Evolutionary conservation across 495 filamentous ascomycete species (phyloP).

Genomic region (Penicillium canariense): DNA sequence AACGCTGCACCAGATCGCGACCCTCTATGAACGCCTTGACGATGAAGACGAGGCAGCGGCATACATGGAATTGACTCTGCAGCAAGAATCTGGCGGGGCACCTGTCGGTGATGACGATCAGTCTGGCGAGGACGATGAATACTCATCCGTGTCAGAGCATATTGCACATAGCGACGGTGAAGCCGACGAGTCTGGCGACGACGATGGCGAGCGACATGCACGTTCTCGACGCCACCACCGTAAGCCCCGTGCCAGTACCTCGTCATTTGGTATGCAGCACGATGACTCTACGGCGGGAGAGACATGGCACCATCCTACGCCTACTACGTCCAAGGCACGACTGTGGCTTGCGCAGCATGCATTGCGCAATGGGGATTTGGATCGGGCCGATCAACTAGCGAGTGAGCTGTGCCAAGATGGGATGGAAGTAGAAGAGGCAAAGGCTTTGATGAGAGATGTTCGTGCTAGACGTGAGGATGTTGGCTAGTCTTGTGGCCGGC

Average conservation of each 20-base stretch:
- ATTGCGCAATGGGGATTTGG: conserved; percentile 69
- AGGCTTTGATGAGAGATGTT: conserved; percentile 88
- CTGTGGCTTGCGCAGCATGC: conserved; percentile 91
- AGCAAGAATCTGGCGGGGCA: conserved; percentile 70
- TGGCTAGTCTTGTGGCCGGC: conserved; percentile 8
- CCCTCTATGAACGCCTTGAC: conserved; percentile 77
- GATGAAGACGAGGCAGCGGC: conserved; percentile 75
- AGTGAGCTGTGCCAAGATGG: conserved; percentile 94
- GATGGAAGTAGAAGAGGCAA: conserved; percentile 95
- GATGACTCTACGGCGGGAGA: conserved; percentile 47
- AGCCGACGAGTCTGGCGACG: conserved; percentile 44
- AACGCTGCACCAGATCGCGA: conserved; percentile 83
- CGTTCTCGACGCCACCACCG: conserved; percentile 21
- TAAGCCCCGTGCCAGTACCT: conserved; percentile 20
- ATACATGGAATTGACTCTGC: conserved; percentile 93
- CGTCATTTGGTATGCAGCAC: conserved; percentile 47
- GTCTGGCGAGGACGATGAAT: conserved; percentile 33
- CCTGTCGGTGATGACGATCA: conserved; percentile 29
- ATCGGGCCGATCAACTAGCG: conserved; percentile 74
- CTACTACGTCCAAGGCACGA: conserved; percentile 83
- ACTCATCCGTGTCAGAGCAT: conserved; percentile 23
- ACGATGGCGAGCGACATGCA: conserved; percentile 28
- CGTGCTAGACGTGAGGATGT: conserved; percentile 69
- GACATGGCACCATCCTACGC: conserved; percentile 59
- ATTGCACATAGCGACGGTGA: conserved; percentile 29